A percentile compares a stretch with the other conserved stretches of the same genome.
These are phyloP conservation scores for Trametes hirsuta DNA, from an alignment of 1,284 basidiomycete genomes.

Conservation along the genomic window DNA sequence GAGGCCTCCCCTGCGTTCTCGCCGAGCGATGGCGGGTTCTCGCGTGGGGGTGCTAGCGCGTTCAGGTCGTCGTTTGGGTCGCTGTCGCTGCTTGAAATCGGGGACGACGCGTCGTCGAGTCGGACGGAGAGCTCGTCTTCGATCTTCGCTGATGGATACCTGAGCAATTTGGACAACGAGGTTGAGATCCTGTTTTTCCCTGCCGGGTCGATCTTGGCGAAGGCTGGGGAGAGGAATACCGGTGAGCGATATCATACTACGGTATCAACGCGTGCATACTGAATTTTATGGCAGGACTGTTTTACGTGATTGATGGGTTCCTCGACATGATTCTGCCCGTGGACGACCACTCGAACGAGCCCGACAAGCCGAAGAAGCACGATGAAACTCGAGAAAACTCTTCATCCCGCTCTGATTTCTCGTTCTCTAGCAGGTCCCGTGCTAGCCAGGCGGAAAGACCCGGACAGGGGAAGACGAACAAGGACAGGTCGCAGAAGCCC, in stretches of 20 bases:
- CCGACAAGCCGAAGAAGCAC: conserved; percentile 13
- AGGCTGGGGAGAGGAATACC: conserved; percentile 88
- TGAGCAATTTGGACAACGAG: conserved; percentile 89
- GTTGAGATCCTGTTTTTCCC: conserved; percentile 95
- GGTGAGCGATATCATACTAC: conserved; percentile 45
- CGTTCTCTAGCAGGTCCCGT: not conserved
- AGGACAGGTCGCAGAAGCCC: conserved; percentile 49
- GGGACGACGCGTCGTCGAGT: conserved; percentile 58
- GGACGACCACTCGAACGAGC: conserved; percentile 35
- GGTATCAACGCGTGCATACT: not conserved
- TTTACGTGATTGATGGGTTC: conserved; percentile 98
- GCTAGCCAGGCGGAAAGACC: conserved; percentile 7
- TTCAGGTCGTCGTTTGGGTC: conserved; percentile 86
- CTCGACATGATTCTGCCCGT: conserved; percentile 86
- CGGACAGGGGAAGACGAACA: not conserved
- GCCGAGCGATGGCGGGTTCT: conserved; percentile 53
- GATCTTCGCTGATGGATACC: conserved; percentile 57
- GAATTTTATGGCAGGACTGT: conserved; percentile 64
- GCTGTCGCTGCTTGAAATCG: conserved; percentile 78
- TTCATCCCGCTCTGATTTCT: conserved; percentile 13
- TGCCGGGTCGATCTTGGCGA: conserved; percentile 85
- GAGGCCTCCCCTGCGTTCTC: conserved; percentile 68
- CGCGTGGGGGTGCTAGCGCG: conserved; percentile 31
- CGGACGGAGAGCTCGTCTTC: conserved; percentile 63
- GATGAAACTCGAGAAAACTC: conserved; percentile 10